Conservation (phyloP, 164 flowering plant genomes). For the Platanus orientalis region DNA sequence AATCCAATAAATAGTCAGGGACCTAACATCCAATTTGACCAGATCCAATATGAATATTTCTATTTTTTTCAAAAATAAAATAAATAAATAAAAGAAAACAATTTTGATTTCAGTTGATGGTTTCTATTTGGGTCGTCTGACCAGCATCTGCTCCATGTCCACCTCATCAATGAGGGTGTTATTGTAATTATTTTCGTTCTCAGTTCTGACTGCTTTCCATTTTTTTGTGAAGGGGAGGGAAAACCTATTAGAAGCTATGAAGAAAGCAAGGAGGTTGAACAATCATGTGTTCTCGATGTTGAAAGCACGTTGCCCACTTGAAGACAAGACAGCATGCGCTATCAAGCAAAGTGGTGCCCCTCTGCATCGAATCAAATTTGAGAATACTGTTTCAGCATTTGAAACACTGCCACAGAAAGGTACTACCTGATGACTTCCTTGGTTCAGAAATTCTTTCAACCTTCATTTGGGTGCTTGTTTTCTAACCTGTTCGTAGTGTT, state of each 20-base stretch:
- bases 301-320: constrained; percentile 94
- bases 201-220: constrained; percentile 10
- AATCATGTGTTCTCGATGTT: constrained; percentile 95
- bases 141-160: not conserved
- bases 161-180: not conserved
- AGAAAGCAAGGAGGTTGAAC: constrained; percentile 89
- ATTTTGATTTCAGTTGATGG: no score
- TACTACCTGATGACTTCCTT: constrained; percentile 20
- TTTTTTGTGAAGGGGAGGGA: constrained; percentile 62
- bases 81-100: no score
- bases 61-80: no score
- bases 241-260: constrained; percentile 73
- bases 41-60: no score
- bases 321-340: constrained; percentile 95
- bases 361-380: constrained; percentile 74
- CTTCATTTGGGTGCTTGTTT: not conserved
- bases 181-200: not conserved
- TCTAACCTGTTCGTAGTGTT: not conserved
- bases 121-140: no score
- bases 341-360: constrained; percentile 99
- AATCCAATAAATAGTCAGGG: no score
- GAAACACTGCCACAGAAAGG: constrained; percentile 96
- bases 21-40: no score
- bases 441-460: not conserved
- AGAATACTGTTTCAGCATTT: constrained; percentile 91